Percentiles rank a stretch among this genome's conserved stretches.
These are phyloP conservation scores for Maudiozyma barnettii DNA, from an alignment of 805 yeast species.

Conservation along the genomic window DNA sequence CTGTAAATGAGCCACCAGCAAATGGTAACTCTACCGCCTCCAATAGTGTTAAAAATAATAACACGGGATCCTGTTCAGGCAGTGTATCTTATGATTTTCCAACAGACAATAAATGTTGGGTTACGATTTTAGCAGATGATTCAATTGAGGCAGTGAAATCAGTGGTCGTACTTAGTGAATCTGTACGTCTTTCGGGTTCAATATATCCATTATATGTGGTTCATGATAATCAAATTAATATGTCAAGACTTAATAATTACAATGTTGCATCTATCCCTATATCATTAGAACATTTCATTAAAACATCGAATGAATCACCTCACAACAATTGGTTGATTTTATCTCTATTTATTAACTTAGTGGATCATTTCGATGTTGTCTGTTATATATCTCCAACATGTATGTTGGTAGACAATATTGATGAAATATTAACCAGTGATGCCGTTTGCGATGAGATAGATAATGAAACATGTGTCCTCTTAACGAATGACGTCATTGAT, in stretches of 20 bases:
- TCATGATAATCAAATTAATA: slow-evolving; percentile 12
- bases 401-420: slow-evolving; percentile 22
- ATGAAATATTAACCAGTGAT: slow-evolving; percentile 20
- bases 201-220: slow-evolving; percentile 19
- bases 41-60: neutral
- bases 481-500: slow-evolving; percentile 15
- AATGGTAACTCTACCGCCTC: too few relatives aligned
- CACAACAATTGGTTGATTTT: slow-evolving; percentile 12
- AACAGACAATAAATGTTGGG: slow-evolving; percentile 18
- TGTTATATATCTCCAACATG: slow-evolving; percentile 27
- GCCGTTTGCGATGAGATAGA: slow-evolving; percentile 25
- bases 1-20: slow-evolving; percentile 14
- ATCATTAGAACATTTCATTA: slow-evolving; percentile 1
- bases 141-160: slow-evolving; percentile 16
- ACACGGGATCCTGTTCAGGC: neutral
- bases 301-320: neutral
- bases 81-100: neutral
- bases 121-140: slow-evolving; percentile 19
- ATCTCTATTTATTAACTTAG: slow-evolving; percentile 16
- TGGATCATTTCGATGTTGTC: slow-evolving; percentile 18
- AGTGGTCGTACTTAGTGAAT: slow-evolving; percentile 18
- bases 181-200: slow-evolving; percentile 16
- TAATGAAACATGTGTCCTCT: slow-evolving; percentile 29
- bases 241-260: slow-evolving; percentile 6
- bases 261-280: slow-evolving; percentile 6